Conservation (phyloP, 495 filamentous ascomycete genomes). For the Diplogelasinospora grovesii region DNA sequence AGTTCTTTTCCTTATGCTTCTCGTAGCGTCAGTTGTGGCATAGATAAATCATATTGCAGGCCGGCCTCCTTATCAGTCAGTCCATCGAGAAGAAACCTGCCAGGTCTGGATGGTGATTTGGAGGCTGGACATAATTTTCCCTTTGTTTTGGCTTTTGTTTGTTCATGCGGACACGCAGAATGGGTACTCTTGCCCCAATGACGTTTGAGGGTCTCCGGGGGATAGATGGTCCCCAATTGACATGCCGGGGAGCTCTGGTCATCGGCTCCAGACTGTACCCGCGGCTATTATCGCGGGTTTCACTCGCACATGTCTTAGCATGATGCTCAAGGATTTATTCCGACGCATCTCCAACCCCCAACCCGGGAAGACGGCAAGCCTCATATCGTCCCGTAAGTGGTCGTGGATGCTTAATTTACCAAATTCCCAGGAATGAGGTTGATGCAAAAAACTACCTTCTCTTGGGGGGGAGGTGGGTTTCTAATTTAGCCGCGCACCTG, state of each 20-base stretch:
- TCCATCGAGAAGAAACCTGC: constrained; percentile 32
- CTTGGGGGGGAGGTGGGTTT: constrained; percentile 5
- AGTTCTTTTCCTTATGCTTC: constrained; percentile 32
- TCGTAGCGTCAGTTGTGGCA: constrained; percentile 43
- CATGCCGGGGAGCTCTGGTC: constrained; percentile 14
- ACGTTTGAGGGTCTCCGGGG: constrained; percentile 7
- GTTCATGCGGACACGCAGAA: constrained; percentile 4
- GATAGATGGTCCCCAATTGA: neutral
- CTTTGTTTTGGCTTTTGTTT: constrained; percentile 3
- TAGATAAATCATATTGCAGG: constrained; percentile 44
- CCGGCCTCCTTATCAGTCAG: constrained; percentile 32
- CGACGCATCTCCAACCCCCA: neutral
- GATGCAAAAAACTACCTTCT: constrained; percentile 6
- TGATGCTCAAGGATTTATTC: constrained; percentile 13
- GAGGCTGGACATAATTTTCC: constrained; percentile 36
- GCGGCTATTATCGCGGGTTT: constrained; percentile 16
- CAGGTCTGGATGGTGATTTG: constrained; percentile 37
- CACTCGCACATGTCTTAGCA: constrained; percentile 5
- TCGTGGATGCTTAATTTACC: constrained; percentile 12
- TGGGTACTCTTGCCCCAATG: no score
- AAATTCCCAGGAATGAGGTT: constrained; percentile 19
- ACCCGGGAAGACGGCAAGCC: constrained; percentile 12
- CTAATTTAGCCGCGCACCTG: constrained; percentile 20
- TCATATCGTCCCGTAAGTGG: constrained; percentile 15
- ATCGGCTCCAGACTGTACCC: no score